Evolutionary conservation across 2,329 filamentous ascomycete genomes (phyloP), one percentile per base, ranked within the genome.

Genomic region (Nemania bipapillata): DNA sequence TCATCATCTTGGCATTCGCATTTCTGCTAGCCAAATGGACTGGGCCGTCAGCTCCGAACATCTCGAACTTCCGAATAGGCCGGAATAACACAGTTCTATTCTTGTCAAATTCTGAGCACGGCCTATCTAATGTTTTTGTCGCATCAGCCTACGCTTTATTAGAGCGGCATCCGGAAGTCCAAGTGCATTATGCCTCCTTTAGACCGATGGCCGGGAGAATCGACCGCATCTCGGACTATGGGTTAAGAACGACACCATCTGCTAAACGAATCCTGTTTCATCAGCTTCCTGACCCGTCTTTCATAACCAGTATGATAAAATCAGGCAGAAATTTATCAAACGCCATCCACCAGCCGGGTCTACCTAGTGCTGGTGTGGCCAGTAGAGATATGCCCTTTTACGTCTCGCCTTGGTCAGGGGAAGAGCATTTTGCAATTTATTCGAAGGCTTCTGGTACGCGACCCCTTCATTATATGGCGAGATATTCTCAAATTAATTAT

Each of bases 111-210:
- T 63, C 24, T 24, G 73, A 74, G 45, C 50, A 50, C 37, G 71
- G 73, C 9, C 47, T 75, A 5, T 73, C 71, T 7, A 74, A 72
- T 57, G 69, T 73, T 1, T 50, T 65, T 5, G 32, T 71, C 15
- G 67, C 74, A 6, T 71, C 72, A 17, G 70, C 69, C 3, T 55
- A 75, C 11, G 59, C 71, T 2, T 54, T 74, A 20, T 49, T 74
- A 5, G 71, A 73, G 45, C 70, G 56, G 11, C 65, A 73, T 28
- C 69, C 74, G 2, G 56, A 71, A 1, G 37, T 75, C 11, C 32
- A 69, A 12, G 55, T 73, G 22, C 73, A 74, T 20, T 69, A 71
- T 24, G 72, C 70, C 0, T 73, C 70, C 7, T 74, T 74, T 54
- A 11, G 61, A 6, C 20, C 50, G 0, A 62, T 73, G 24, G 61